Base-by-base conservation (phyloP, 208 protist genomes). In the Phytomonas francai region DNA sequence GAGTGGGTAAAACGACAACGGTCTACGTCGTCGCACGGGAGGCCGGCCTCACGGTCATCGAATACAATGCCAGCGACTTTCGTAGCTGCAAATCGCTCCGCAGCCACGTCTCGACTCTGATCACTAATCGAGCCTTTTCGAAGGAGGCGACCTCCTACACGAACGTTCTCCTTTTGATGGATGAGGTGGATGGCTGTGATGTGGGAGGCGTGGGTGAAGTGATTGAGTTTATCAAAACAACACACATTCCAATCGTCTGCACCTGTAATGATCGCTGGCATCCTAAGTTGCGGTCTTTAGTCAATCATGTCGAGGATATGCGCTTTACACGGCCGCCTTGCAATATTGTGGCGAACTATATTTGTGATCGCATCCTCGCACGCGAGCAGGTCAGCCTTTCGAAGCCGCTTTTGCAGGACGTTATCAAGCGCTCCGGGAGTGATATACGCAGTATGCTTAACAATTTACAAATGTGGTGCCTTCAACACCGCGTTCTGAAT, bases 111-210 rank as follows among this genome's bases (percentile, higher is more conserved):
- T 73, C 73, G 12, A 72, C 79, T 58, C 59, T 94, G 16, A 83
- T 88, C 8, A 81, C 73, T 58, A 98, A 97, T 79, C 79, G 74
- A 29, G 81, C 80, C 59, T 96, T 98, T 58, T 75, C 74, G n/a
- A 19, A 67, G 7, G 33, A 71, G 28, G 79, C 75, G 42, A 78
- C 69, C 3, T 80, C 81, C n/a, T 85, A 94, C 68, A 79, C 88
- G 9, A 91, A 87, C n/a, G 77, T 83, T 42, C 63, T 97, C 49
- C 75, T 98, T 0, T 86, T 99, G 14, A 99, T 99, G 97, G 99
- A 99, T 79, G 99, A 99, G 83, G 98, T 99, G 19, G 98, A 99
- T 73, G 98, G 98, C 63, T 99, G 99, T 89, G 99, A 99, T 81
- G 77, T 97, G 51, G 98, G 98, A 11, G 98, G 98, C 51, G 84